Conservation (phyloP, 2,329 filamentous ascomycete species). For the Stemphylium beticola region DNA sequence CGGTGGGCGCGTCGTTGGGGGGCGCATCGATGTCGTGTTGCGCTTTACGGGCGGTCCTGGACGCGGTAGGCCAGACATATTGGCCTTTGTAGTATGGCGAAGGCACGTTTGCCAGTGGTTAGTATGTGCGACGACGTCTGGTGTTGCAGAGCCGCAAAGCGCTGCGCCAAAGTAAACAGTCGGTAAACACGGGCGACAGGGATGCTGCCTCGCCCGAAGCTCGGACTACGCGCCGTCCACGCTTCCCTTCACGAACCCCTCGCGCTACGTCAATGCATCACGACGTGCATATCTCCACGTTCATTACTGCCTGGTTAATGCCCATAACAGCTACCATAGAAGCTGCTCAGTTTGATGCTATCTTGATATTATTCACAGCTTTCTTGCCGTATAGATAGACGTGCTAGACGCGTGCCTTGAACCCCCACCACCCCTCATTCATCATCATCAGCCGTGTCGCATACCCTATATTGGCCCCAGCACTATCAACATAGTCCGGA, state of each 20-base stretch:
- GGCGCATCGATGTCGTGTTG: conserved; percentile 58
- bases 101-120: conserved; percentile 25
- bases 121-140: conserved; percentile 9
- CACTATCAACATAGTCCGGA: not conserved
- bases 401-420: conserved; percentile 1
- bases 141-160: conserved; percentile 7
- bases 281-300: conserved; percentile 3
- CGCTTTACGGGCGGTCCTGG: conserved; percentile 59
- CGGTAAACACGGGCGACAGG: conserved; percentile 19
- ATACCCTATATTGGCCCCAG: not conserved
- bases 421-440: conserved; percentile 24
- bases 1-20: conserved; percentile 59
- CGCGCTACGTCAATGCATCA: conserved; percentile 15
- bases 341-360: not conserved
- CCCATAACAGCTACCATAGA: not conserved
- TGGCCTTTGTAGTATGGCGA: conserved; percentile 20
- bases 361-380: not conserved
- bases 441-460: not conserved
- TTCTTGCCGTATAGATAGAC: not conserved
- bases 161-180: conserved; percentile 30
- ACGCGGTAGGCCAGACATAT: conserved; percentile 63
- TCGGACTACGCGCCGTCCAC: not conserved
- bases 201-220: conserved; percentile 1
- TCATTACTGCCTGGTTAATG: not conserved
- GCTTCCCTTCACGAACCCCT: conserved; percentile 3